These are phyloP conservation scores for Pseudofabraea citricarpa DNA, from an alignment of 2,329 filamentous ascomycete species.

Conservation along the genomic window DNA sequence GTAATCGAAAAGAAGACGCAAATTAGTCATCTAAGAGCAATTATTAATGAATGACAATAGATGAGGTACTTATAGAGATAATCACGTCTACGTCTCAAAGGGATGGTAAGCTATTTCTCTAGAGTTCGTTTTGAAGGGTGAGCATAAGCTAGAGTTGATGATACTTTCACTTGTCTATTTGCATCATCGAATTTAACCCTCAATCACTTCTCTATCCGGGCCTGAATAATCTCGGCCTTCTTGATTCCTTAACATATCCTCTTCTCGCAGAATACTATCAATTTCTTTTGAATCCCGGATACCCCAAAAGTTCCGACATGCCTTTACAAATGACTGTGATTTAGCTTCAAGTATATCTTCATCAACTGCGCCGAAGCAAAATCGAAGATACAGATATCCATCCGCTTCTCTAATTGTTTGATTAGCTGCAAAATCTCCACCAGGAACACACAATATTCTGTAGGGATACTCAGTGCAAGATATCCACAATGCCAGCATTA, in stretches of 20 bases:
- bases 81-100: too few species aligned
- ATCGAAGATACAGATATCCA: constrained; percentile 64
- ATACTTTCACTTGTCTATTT: too few species aligned
- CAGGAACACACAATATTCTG: not conserved
- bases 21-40: too few species aligned
- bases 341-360: constrained; percentile 40
- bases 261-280: not conserved
- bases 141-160: too few species aligned
- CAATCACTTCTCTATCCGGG: not conserved
- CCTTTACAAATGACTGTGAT: not conserved
- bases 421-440: not conserved
- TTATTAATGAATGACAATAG: too few species aligned
- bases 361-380: constrained; percentile 78
- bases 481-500: not conserved
- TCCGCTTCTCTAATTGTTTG: constrained; percentile 39
- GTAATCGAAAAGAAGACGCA: too few species aligned
- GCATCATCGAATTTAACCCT: too few species aligned
- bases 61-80: too few species aligned
- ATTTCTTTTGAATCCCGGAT: not conserved
- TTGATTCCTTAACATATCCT: not conserved
- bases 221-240: not conserved
- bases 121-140: too few species aligned
- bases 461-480: not conserved
- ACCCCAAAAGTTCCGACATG: not conserved
- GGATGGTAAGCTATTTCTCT: too few species aligned